Base-by-base conservation (phyloP, 805 yeast genomes). In the Candida yuanshanica region DNA sequence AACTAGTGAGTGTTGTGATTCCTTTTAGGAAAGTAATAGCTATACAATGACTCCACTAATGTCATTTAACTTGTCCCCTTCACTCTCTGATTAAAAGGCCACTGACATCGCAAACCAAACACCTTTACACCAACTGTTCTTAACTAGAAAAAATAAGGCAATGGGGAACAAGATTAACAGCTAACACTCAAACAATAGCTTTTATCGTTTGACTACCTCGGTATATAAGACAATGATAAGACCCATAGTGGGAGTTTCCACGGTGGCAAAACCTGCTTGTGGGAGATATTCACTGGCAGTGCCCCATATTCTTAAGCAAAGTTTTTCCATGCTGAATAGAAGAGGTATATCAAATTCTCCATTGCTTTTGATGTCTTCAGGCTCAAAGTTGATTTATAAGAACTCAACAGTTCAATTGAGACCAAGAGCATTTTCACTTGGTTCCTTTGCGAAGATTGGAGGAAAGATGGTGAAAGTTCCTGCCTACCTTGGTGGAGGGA, bases 401-500 rank as follows among this genome's bases (percentile, higher is more conserved):
- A n/a, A 9, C n/a, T 21, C 34, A 31, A n/a, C 34, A 5, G 7
- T 21, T 5, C n/a, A 10, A 4, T 10, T 31, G 34, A 31, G 21
- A 31, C n/a, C 43, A 14, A 48, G 48, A 36, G 37, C 45, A 5
- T 36, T 57, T 38, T 54, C 60, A 7, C 53, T 57, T 42, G 39
- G 46, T 24, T 62, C 73, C 1, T 42, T 71, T 12, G 81, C 82
- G 20, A 80, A 74, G 56, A 60, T 80, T 0, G 64, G 82, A 5
- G 74, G 75, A 1, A 74, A 74, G 41, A 70, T 74, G 1, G 68
- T 77, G 1, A 75, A 74, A 47, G 60, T 83, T 2, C 96, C 97
- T 0, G 91, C 88, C 0, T 82, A 82, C 47, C 66, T 89, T 0
- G 98, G 97, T 2, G 90, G 95, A 7, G 89, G 95, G 0, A 63